Percentiles rank a stretch among this genome's conserved stretches.
Conservation (phyloP, 2,329 filamentous ascomycete species). For the Teratosphaeria gauchensis region DNA sequence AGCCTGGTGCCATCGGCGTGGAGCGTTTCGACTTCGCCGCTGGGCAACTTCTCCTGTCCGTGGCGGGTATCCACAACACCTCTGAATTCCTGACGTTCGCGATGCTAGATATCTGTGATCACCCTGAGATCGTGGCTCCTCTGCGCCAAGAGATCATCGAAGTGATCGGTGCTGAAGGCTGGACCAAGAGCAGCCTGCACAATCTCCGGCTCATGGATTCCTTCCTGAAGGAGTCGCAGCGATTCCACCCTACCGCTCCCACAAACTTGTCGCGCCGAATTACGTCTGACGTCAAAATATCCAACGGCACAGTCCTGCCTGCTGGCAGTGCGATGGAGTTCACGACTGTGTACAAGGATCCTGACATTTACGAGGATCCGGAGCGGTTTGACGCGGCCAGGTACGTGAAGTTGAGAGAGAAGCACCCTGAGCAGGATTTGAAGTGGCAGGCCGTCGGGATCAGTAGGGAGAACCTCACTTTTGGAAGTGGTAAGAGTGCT, state of each 20-base stretch:
- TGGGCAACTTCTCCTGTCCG: slow-evolving; percentile 10
- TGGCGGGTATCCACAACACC: slow-evolving; percentile 19
- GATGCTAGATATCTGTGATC: background rate
- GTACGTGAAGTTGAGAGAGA: background rate
- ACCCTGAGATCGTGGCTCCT: slow-evolving; percentile 16
- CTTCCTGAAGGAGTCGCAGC: slow-evolving; percentile 23
- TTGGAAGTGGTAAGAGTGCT: slow-evolving; percentile 24
- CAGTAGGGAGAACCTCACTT: slow-evolving; percentile 14
- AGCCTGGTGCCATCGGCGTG: slow-evolving; percentile 1
- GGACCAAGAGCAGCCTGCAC: slow-evolving; percentile 17
- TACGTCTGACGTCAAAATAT: background rate
- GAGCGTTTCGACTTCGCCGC: slow-evolving; percentile 8
- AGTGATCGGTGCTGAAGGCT: slow-evolving; percentile 17
- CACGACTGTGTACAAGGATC: background rate
- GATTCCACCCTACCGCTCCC: slow-evolving; percentile 8
- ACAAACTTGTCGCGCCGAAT: background rate
- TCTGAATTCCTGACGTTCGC: slow-evolving; percentile 13
- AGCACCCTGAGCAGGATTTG: background rate
- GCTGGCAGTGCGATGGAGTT: background rate
- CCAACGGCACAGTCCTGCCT: background rate
- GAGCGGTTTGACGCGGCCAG: background rate
- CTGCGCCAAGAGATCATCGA: slow-evolving; percentile 18
- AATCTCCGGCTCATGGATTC: slow-evolving; percentile 24
- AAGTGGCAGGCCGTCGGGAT: slow-evolving; percentile 3
- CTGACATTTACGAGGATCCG: background rate